A percentile compares a stretch with the other conserved stretches of the same genome.
Conservation (phyloP, 2,329 filamentous ascomycete genomes). For the Trichoderma aggressivum region DNA sequence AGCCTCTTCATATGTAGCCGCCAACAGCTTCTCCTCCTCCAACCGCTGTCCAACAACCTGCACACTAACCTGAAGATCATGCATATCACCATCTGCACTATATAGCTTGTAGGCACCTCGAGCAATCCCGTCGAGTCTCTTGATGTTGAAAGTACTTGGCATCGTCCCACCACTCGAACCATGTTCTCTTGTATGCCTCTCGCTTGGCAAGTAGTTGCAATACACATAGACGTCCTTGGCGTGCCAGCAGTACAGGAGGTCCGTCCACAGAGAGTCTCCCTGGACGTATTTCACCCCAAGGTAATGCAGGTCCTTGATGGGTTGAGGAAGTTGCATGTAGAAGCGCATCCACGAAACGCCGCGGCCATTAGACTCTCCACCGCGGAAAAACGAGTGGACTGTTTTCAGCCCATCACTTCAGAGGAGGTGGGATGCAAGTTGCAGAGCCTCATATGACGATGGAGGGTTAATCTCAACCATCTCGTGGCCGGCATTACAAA, state of each 20-base stretch:
- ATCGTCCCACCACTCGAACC: conserved; percentile 55
- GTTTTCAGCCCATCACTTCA: conserved; percentile 47
- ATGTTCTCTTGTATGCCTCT: conserved; percentile 37
- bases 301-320: conserved; percentile 81
- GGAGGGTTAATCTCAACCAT: background rate
- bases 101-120: conserved; percentile 83
- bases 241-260: conserved; percentile 56
- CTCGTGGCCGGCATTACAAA: background rate
- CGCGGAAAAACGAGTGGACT: conserved; percentile 57
- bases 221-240: conserved; percentile 61
- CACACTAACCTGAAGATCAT: conserved; percentile 53
- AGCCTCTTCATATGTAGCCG: conserved; percentile 33
- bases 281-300: conserved; percentile 84
- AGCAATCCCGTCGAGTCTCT: conserved; percentile 73
- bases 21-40: conserved; percentile 53
- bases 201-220: conserved; percentile 53
- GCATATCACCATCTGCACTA: conserved; percentile 76
- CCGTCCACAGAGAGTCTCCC: conserved; percentile 73
- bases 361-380: conserved; percentile 63
- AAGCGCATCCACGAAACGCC: conserved; percentile 73
- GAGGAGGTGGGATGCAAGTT: conserved; percentile 44
- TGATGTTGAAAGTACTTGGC: conserved; percentile 54
- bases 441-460: background rate
- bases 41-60: conserved; percentile 51
- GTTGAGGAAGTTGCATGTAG: conserved; percentile 69